Percentiles rank a stretch among this genome's conserved stretches.
phyloP scores from a whole-genome alignment of 805 yeast species.

The Grigorovia jiainica region DNA sequence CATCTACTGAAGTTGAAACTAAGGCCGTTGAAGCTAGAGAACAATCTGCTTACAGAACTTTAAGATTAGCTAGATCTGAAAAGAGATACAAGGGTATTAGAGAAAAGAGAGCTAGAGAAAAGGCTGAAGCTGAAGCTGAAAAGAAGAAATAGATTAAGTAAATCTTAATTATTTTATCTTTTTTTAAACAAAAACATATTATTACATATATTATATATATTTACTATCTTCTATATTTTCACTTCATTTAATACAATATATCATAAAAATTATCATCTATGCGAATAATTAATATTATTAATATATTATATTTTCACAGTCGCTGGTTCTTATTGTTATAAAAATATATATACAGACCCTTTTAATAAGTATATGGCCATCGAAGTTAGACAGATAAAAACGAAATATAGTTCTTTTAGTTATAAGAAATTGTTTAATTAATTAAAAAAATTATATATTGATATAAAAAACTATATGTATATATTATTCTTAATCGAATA shows the following conservation, averaged over 20 bases:
- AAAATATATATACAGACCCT: too few relatives aligned
- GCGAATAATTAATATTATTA: too few relatives aligned
- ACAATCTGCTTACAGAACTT: constrained; percentile 85
- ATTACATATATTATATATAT: not conserved
- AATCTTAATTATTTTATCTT: not conserved
- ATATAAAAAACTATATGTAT: not conserved
- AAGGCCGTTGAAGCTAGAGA: constrained; percentile 77
- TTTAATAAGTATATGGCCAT: too few relatives aligned
- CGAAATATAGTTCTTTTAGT: too few relatives aligned
- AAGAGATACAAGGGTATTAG: constrained; percentile 92
- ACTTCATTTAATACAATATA: not conserved
- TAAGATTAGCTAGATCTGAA: constrained; percentile 90
- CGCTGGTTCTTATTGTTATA: too few relatives aligned
- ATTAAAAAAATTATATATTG: not conserved
- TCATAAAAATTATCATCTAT: too few relatives aligned
- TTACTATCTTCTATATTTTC: not conserved
- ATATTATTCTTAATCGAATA: constrained; percentile 56
- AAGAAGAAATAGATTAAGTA: constrained; percentile 70
- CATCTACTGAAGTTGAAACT: constrained; percentile 61
- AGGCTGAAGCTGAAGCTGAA: constrained; percentile 99
- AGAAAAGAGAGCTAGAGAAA: constrained; percentile 94
- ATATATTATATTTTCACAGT: too few relatives aligned
- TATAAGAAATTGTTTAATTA: not conserved
- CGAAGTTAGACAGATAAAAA: too few relatives aligned
- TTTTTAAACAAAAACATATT: not conserved